A percentile compares a stretch with the other conserved stretches of the same genome.
These are phyloP conservation scores for Psilocybe azurescens DNA, from an alignment of 768 basidiomycete species.

Conservation along the genomic window DNA sequence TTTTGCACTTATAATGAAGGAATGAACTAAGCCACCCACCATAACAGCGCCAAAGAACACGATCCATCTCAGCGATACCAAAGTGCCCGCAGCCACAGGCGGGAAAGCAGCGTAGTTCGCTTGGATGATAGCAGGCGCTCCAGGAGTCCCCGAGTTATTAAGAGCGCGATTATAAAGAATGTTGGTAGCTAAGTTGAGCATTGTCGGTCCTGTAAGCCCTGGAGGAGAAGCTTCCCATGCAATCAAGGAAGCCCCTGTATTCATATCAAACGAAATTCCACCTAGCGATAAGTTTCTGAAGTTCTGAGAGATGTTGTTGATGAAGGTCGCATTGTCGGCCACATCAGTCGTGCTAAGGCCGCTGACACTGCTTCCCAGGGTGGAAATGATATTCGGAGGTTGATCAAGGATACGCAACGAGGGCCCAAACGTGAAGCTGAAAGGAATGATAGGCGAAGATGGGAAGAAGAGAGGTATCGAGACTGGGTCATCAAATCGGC, in stretches of 20 bases:
- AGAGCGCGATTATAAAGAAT: constrained; percentile 68
- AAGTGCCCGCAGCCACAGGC: constrained; percentile 53
- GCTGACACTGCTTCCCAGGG: constrained; percentile 48
- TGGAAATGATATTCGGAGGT: constrained; percentile 57
- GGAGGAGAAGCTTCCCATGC: constrained; percentile 77
- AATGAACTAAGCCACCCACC: constrained; percentile 43
- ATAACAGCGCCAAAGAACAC: constrained; percentile 76
- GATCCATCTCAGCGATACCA: constrained; percentile 73
- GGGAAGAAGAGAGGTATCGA: constrained; percentile 62
- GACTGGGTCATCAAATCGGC: constrained; percentile 40
- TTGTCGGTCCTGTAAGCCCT: constrained; percentile 58
- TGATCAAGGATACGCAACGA: constrained; percentile 49
- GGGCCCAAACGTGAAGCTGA: constrained; percentile 30
- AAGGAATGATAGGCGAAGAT: constrained; percentile 42
- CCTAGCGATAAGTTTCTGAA: constrained; percentile 66
- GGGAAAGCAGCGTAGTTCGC: constrained; percentile 67
- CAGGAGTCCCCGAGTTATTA: constrained; percentile 49
- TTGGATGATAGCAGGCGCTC: constrained; percentile 54
- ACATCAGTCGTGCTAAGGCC: constrained; percentile 45
- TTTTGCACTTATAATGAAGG: neutral
- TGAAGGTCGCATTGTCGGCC: constrained; percentile 65
- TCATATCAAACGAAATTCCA: constrained; percentile 66
- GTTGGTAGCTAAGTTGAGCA: constrained; percentile 75
- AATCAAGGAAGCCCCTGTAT: constrained; percentile 56
- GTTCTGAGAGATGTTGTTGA: constrained; percentile 52